A percentile compares a stretch with the other conserved stretches of the same genome.
Evolutionary conservation across 495 filamentous ascomycete species (phyloP).

Genomic region (Aspergillus conjunctus): DNA sequence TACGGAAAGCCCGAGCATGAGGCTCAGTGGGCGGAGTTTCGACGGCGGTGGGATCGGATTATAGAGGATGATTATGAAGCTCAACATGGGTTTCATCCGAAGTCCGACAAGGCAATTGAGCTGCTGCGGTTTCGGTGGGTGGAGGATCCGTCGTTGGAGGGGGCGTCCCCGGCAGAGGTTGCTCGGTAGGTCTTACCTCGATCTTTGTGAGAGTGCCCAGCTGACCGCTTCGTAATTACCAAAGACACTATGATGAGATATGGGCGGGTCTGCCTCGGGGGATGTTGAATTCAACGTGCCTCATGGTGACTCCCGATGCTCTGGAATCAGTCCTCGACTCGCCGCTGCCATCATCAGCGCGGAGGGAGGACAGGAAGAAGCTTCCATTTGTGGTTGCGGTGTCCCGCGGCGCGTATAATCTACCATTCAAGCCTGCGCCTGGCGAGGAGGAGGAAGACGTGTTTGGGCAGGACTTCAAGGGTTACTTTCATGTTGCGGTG

Average conservation of each 20-base stretch:
- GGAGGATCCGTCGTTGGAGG: background rate
- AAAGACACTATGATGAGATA: background rate
- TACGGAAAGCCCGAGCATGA: background rate
- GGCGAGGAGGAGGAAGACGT: background rate
- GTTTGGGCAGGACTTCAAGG: background rate
- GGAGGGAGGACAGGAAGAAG: background rate
- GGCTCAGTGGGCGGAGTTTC: background rate
- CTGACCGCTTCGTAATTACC: background rate
- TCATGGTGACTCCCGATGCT: background rate
- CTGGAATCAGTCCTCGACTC: background rate
- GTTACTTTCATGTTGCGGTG: background rate
- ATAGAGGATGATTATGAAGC: background rate
- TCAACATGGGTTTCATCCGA: background rate
- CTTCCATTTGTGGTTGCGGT: slow-evolving; percentile 1
- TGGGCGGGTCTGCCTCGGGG: background rate
- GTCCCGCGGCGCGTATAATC: background rate
- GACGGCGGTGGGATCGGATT: background rate
- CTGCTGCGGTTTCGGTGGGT: background rate
- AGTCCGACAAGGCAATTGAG: background rate
- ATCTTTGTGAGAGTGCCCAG: background rate
- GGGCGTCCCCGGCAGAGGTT: background rate
- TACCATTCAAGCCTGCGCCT: background rate
- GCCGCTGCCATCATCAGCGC: background rate
- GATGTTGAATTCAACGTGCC: background rate
- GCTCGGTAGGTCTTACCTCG: background rate